Conservation (phyloP, 257 asterid genomes). For the Solanum bulbocastanum region DNA sequence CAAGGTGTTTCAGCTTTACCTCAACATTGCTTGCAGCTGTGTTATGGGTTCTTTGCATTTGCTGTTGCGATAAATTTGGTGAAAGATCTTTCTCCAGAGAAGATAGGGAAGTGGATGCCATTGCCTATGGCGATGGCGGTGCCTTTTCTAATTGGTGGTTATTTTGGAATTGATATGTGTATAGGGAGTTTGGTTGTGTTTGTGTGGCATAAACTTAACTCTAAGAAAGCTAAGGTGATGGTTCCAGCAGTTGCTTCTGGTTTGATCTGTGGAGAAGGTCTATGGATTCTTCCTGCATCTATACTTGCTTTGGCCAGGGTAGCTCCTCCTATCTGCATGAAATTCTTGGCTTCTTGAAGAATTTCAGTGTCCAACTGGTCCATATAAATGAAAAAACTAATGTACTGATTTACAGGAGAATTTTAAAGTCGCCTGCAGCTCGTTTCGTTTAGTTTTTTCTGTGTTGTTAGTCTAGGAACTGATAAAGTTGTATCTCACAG, state of each 20-base stretch:
- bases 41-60: slow-evolving; percentile 63
- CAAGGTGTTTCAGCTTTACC: slow-evolving; percentile 84
- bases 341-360: slow-evolving; percentile 35
- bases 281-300: slow-evolving; percentile 77
- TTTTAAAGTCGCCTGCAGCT: background rate
- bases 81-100: slow-evolving; percentile 44
- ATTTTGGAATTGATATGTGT: slow-evolving; percentile 82
- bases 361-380: background rate
- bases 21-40: slow-evolving; percentile 58
- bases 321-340: slow-evolving; percentile 78
- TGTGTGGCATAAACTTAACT: slow-evolving; percentile 41
- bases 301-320: slow-evolving; percentile 63
- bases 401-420: background rate
- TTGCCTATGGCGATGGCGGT: slow-evolving; percentile 82
- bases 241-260: slow-evolving; percentile 87
- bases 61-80: slow-evolving; percentile 39
- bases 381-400: background rate
- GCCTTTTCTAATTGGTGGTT: slow-evolving; percentile 70
- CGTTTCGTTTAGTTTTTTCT: background rate
- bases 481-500: background rate
- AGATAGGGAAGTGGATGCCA: slow-evolving; percentile 69
- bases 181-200: slow-evolving; percentile 61
- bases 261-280: slow-evolving; percentile 78
- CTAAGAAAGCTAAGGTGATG: slow-evolving; percentile 43
- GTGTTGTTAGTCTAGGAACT: background rate